A percentile compares a stretch with the other conserved stretches of the same genome.
phyloP scores from a whole-genome alignment of 2,329 filamentous ascomycete species.

The Cordyceps pruinosa region DNA sequence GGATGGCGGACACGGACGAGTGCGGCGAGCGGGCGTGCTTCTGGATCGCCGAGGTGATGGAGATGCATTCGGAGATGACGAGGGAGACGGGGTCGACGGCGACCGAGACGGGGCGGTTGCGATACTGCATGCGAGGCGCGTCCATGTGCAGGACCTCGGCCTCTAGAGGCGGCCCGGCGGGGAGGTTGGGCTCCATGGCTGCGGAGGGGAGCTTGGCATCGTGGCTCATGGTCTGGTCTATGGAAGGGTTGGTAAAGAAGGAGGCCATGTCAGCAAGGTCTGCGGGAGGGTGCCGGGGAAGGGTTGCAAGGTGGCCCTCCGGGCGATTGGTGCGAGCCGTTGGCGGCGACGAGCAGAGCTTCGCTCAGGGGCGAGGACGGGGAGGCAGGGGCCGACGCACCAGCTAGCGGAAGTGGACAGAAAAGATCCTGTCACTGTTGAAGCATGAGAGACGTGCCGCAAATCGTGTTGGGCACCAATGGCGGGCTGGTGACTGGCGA shows the following conservation, averaged over 20 bases:
- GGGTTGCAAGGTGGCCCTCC: not conserved
- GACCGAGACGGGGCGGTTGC: slow-evolving; percentile 61
- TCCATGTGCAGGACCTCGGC: slow-evolving; percentile 19
- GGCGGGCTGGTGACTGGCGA: slow-evolving; percentile 7
- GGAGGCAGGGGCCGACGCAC: not conserved
- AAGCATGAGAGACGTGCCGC: slow-evolving; percentile 3
- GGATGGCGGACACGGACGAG: slow-evolving; percentile 90
- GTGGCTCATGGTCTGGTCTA: slow-evolving; percentile 25
- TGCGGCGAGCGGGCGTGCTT: slow-evolving; percentile 95
- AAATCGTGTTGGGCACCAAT: slow-evolving; percentile 7
- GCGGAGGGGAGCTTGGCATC: slow-evolving; percentile 22
- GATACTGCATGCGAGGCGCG: slow-evolving; percentile 48
- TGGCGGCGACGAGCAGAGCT: not conserved
- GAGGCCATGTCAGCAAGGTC: slow-evolving; percentile 14
- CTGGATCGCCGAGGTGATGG: slow-evolving; percentile 95
- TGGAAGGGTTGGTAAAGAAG: slow-evolving; percentile 3
- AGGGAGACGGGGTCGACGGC: slow-evolving; percentile 86
- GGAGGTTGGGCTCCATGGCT: slow-evolving; percentile 19
- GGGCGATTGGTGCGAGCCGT: not conserved
- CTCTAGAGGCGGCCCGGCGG: not conserved
- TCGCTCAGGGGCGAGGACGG: slow-evolving; percentile 1
- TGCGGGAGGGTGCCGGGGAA: not conserved
- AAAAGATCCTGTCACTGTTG: not conserved
- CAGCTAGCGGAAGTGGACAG: not conserved
- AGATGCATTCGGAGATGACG: slow-evolving; percentile 97